Evolutionary conservation across 2,329 filamentous ascomycete species (phyloP).

Genomic region (Neonectria faginata): DNA sequence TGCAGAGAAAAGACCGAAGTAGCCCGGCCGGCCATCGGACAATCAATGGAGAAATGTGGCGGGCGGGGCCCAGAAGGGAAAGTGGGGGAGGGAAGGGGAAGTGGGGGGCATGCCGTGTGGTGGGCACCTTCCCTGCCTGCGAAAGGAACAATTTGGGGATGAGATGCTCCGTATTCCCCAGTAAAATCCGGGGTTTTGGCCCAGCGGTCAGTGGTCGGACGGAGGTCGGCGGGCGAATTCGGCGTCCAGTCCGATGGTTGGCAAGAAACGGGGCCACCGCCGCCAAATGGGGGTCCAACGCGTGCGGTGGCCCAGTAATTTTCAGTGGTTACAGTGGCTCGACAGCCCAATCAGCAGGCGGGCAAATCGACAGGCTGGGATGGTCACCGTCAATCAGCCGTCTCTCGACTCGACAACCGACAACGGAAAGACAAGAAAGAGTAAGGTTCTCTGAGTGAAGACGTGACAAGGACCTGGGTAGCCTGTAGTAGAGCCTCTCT

Average conservation of each 20-base stretch:
- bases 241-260: slow-evolving; percentile 28
- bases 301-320: neutral
- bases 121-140: neutral
- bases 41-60: neutral
- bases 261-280: slow-evolving; percentile 4
- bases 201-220: slow-evolving; percentile 8
- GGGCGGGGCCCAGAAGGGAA: neutral
- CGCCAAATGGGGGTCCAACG: slow-evolving; percentile 7
- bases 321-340: neutral
- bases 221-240: slow-evolving; percentile 21
- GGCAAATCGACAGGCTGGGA: slow-evolving; percentile 19
- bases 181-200: slow-evolving; percentile 17
- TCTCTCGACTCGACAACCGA: slow-evolving; percentile 16
- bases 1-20: neutral
- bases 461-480: neutral
- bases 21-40: neutral
- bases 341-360: slow-evolving; percentile 3
- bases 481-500: neutral
- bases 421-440: neutral
- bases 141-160: neutral
- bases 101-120: slow-evolving; percentile 3
- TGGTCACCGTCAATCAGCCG: slow-evolving; percentile 16
- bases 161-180: neutral
- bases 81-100: neutral
- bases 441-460: neutral